phyloP scores from a whole-genome alignment of 805 yeast genomes.

The Kluyveromyces dobzhanskii region DNA sequence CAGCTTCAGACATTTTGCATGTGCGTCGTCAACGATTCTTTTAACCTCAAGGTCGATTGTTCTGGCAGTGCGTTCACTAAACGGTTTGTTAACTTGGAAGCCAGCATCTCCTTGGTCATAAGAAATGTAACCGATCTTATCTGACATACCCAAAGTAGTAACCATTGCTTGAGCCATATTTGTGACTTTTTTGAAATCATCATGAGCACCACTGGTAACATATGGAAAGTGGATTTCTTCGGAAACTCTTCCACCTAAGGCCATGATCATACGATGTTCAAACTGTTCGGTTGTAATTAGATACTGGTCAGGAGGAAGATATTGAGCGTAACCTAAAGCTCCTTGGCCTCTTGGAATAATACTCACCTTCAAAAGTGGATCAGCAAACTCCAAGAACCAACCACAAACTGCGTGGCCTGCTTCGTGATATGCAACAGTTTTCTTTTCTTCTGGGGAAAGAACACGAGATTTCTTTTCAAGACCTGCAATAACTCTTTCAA shows the following conservation, averaged over 20 bases:
- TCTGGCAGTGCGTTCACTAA: conserved; percentile 77
- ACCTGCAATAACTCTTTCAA: conserved; percentile 96
- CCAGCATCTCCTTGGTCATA: conserved; percentile 43
- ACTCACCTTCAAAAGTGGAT: conserved; percentile 89
- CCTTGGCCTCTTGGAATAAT: conserved; percentile 97
- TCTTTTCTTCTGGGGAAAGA: conserved; percentile 77
- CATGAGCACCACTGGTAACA: conserved; percentile 95
- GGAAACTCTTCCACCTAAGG: conserved; percentile 93
- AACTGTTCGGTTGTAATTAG: conserved; percentile 70
- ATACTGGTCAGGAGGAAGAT: conserved; percentile 87
- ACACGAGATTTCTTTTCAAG: conserved; percentile 83
- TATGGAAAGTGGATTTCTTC: conserved; percentile 88
- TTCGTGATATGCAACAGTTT: conserved; percentile 92
- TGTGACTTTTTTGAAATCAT: conserved; percentile 94
- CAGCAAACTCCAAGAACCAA: conserved; percentile 87
- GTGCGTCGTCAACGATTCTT: conserved; percentile 68
- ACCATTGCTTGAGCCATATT: conserved; percentile 93
- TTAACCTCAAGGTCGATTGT: conserved; percentile 77
- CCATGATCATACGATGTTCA: conserved; percentile 89
- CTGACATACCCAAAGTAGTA: conserved; percentile 83
- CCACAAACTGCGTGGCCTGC: conserved; percentile 99
- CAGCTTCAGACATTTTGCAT: conserved; percentile 56
- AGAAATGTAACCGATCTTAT: conserved; percentile 74
- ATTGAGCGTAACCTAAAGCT: conserved; percentile 96
- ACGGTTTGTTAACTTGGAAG: conserved; percentile 68